A percentile compares a stretch with the other conserved stretches of the same genome.
These are phyloP conservation scores for Mycena pura DNA, from an alignment of 768 basidiomycete genomes.

Conservation along the genomic window DNA sequence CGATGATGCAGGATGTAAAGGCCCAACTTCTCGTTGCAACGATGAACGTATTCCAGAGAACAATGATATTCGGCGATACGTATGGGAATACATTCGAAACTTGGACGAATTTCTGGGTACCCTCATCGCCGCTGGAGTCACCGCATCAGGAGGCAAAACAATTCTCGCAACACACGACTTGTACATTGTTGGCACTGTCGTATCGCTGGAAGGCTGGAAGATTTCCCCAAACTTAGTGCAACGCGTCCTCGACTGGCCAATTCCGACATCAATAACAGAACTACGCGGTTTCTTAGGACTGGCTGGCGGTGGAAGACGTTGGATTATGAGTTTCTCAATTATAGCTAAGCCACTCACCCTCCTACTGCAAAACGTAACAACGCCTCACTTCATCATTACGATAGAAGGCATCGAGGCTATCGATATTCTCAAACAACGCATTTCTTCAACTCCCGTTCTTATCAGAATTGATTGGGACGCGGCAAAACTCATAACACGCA, in stretches of 20 bases:
- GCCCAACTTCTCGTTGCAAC: slow-evolving; percentile 21
- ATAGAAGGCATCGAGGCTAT: slow-evolving; percentile 30
- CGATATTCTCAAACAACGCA: slow-evolving; percentile 36
- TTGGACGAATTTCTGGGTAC: slow-evolving; percentile 31
- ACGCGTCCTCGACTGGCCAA: no score
- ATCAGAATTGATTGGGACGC: slow-evolving; percentile 39
- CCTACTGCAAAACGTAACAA: not conserved
- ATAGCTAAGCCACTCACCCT: slow-evolving; percentile 33
- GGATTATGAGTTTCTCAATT: slow-evolving; percentile 32
- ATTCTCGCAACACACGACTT: slow-evolving; percentile 27
- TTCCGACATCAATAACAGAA: slow-evolving; percentile 15
- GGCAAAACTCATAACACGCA: not conserved
- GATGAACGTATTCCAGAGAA: slow-evolving; percentile 18
- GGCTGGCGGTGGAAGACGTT: slow-evolving; percentile 29
- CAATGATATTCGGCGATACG: slow-evolving; percentile 34
- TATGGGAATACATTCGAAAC: slow-evolving; percentile 32
- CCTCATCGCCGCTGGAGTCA: slow-evolving; percentile 35
- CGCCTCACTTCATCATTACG: slow-evolving; percentile 36
- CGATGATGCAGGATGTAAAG: slow-evolving; percentile 31
- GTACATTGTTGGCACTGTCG: slow-evolving; percentile 36
- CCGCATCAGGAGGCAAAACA: slow-evolving; percentile 39
- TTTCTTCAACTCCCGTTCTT: slow-evolving; percentile 42
- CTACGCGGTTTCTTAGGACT: slow-evolving; percentile 34
- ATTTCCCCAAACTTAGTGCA: no score
- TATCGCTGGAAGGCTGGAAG: no score